Conservation (phyloP, 2,329 filamentous ascomycete genomes). For the Clonostachys byssicola region DNA sequence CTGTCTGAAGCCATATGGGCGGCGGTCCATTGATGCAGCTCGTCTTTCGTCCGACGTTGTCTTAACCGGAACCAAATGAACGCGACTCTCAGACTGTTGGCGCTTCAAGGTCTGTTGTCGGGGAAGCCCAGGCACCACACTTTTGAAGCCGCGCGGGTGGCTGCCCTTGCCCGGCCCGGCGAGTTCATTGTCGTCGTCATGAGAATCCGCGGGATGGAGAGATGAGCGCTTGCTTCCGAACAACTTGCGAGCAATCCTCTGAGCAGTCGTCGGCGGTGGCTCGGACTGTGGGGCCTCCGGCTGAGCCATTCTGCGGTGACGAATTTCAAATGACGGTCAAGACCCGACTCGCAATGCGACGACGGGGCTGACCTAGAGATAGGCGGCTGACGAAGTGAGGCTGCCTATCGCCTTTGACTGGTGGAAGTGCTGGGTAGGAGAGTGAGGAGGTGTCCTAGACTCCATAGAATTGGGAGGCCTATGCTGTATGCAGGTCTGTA, state of each 20-base stretch:
- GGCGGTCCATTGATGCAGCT: conserved; percentile 62
- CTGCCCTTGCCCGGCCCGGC: no score
- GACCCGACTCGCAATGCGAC: background rate
- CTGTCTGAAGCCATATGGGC: conserved; percentile 21
- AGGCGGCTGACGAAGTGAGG: no score
- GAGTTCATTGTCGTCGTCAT: no score
- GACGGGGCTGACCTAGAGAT: no score
- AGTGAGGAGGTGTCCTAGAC: no score
- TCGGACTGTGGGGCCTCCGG: conserved; percentile 17
- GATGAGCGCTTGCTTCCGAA: conserved; percentile 7
- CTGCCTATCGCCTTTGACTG: no score
- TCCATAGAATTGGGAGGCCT: no score
- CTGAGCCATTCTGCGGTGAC: conserved; percentile 20
- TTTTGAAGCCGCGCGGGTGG: conserved; percentile 31
- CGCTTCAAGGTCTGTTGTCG: conserved; percentile 76
- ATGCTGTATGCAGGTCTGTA: no score
- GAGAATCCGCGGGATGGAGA: no score
- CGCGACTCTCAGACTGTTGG: conserved; percentile 75
- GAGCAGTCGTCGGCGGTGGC: conserved; percentile 16
- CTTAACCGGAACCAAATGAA: conserved; percentile 64
- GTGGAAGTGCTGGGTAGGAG: no score
- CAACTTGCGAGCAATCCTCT: conserved; percentile 19
- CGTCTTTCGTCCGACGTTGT: conserved; percentile 64
- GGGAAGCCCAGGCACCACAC: conserved; percentile 75
- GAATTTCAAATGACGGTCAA: conserved; percentile 2